Evolutionary conservation across 805 yeast species (phyloP).

Genomic region (Kuraishia piskuri): DNA sequence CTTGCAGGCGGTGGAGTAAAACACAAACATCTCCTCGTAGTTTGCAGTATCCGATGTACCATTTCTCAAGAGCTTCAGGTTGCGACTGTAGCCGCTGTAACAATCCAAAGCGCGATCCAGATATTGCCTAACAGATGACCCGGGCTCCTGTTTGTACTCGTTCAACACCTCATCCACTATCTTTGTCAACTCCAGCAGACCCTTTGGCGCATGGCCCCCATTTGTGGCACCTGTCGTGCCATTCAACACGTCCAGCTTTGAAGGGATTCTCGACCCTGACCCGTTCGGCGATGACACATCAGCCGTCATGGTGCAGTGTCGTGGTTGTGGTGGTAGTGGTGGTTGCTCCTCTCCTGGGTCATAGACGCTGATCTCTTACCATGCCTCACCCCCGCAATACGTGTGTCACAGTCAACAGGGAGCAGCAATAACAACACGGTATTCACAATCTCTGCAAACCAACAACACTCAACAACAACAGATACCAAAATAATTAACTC

Average conservation of each 20-base stretch:
- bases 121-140: slow-evolving; percentile 9
- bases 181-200: slow-evolving; percentile 1
- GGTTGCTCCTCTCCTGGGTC: background rate
- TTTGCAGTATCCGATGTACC: slow-evolving; percentile 4
- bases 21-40: slow-evolving; percentile 17
- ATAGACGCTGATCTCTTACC: background rate
- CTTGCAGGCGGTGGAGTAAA: slow-evolving; percentile 17
- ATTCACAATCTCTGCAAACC: no score
- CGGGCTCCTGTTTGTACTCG: background rate
- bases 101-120: slow-evolving; percentile 18
- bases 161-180: slow-evolving; percentile 3
- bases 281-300: background rate
- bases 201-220: background rate
- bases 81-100: slow-evolving; percentile 13
- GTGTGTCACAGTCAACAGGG: background rate
- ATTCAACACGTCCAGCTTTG: background rate
- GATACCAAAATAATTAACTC: no score
- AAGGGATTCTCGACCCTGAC: background rate
- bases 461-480: no score
- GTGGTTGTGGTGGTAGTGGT: background rate
- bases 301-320: background rate
- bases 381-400: background rate
- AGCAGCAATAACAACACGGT: background rate
- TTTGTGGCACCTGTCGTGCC: background rate
- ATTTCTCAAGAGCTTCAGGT: slow-evolving; percentile 2